Base-by-base conservation (phyloP, 371 early-diverging fungal genomes). In the Lichtheimia ornata region DNA sequence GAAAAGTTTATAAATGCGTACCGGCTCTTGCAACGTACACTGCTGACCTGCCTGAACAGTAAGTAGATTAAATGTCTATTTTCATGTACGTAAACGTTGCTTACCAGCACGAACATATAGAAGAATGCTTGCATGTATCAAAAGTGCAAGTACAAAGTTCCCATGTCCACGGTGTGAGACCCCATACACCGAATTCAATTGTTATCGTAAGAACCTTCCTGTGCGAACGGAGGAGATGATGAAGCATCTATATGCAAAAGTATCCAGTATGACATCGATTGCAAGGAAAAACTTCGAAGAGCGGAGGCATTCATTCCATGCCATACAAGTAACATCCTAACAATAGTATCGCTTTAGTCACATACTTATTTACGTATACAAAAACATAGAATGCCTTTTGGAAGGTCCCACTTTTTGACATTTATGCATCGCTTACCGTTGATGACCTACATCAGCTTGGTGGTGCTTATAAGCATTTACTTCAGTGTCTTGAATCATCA, bases 371-470 rank as follows among this genome's bases (percentile, higher is more conserved):
- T n/a, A n/a, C n/a, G 30, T 56, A 43, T n/a, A 11, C 7, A 41
- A 18, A 44, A 42, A 20, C 27, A 43, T 45, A 20, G 50, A 49
- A 58, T 47, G 58, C 58, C 3, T 58, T 58, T 25, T 43, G 44
- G 27, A 17, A 22, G 22, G 49, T 58, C 2, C 50, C 58, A 13
- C 58, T 47, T n/a, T 58, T 58, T 13, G 4, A 43, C 9, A 58
- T 49, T n/a, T 58, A 47, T 49, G 18, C 14, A 24, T 9, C 45
- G 5, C 30, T 58, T 5, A 12, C 43, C 5, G 58, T 58, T 2
- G 58, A 58, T 58, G 44, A 22, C 15, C 58, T 58, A 9, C 58
- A 58, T 20, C 58, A 47, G 30, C 58, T 58, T 28, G 58, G 58
- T 20, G 50, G 58, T 1, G 58, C n/a, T 4, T 58, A 58, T 28